Base-by-base conservation (phyloP, 2,329 filamentous ascomycete species). In the Neofusicoccum parvum region DNA sequence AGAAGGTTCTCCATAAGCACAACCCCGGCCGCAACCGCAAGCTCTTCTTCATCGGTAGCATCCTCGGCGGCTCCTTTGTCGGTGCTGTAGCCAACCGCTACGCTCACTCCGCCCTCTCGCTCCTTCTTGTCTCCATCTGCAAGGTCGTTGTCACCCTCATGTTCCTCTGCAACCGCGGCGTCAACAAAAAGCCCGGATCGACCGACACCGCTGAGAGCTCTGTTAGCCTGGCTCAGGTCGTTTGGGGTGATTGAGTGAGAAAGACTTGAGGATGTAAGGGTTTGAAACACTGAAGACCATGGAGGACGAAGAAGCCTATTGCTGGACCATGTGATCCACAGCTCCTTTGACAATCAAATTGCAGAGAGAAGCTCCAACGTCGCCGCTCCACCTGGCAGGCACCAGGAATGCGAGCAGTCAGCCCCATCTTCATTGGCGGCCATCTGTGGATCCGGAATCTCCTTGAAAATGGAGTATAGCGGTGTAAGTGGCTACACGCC, bases 1-100 rank as follows among this genome's bases (percentile, higher is more conserved):
- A 53, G 15, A 65, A 68, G 3, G 54, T 74, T 14, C 70, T 72
- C 51, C 50, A 64, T 3, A 54, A 68, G 36, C 62, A 67, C 4
- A 72, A 72, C 45, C 39, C 64, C 1, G 70, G 68, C 43, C 67
- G 72, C 27, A 69, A 71, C 67, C 69, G 72, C 27, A 58, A 71
- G 15, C 45, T 71, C 10, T 65, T 68, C 2, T 73, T 72, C 53
- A 70, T 69, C 27, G 23, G 62, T 6, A 67, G 64, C 15, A 69
- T 74, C 62, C 45, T 73, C 15, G 62, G 62, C 5, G 72, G 72
- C 10, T 69, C 70, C 34, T 74, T 72, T 53, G 67, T 73, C 23
- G 72, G 72, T 5, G 69, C 72, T 14, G 65, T 66, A 2, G 53
- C 69, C 7, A 54, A 70, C 23, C 56, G 63, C 27, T 69, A 51